phyloP scores from a whole-genome alignment of 1,284 basidiomycete genomes.

The Ceratobasidium sp. region DNA sequence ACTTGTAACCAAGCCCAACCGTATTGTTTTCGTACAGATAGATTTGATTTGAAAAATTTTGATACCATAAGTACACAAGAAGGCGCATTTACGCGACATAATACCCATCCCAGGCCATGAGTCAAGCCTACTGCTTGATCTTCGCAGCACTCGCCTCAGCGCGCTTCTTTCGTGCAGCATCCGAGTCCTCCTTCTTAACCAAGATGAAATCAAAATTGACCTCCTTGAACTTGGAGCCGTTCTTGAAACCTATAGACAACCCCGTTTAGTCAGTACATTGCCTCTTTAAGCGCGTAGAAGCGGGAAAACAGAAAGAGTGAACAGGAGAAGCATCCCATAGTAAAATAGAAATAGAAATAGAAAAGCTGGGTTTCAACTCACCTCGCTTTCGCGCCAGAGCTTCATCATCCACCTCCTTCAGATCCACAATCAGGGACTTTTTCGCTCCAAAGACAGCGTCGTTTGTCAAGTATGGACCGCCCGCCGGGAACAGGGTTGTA shows the following conservation, averaged over 20 bases:
- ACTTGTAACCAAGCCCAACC: background rate
- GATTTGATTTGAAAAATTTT: slow-evolving; percentile 21
- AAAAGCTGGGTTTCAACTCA: slow-evolving; percentile 66
- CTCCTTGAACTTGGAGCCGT: slow-evolving; percentile 71
- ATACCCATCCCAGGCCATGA: background rate
- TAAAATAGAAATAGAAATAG: slow-evolving; percentile 47
- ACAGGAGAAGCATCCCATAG: slow-evolving; percentile 10
- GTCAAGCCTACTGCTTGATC: slow-evolving; percentile 9
- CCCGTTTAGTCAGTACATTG: slow-evolving; percentile 67
- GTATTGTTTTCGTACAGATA: slow-evolving; percentile 11
- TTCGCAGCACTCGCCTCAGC: slow-evolving; percentile 52
- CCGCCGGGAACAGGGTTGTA: slow-evolving; percentile 82
- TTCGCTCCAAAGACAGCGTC: slow-evolving; percentile 88
- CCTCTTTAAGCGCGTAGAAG: slow-evolving; percentile 56
- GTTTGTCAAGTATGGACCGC: slow-evolving; percentile 74
- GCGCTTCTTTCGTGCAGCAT: slow-evolving; percentile 53
- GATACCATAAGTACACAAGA: background rate
- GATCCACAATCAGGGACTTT: slow-evolving; percentile 67
- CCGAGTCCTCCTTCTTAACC: slow-evolving; percentile 67
- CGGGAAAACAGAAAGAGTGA: background rate
- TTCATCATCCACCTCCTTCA: slow-evolving; percentile 38
- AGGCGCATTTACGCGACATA: background rate
- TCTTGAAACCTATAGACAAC: slow-evolving; percentile 72
- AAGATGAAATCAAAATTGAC: slow-evolving; percentile 74
- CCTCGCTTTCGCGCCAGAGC: slow-evolving; percentile 78